A percentile compares a stretch with the other conserved stretches of the same genome.
These are phyloP conservation scores for Cephalotrichum gorgonifer DNA, from an alignment of 2,329 filamentous ascomycete genomes.

Conservation along the genomic window DNA sequence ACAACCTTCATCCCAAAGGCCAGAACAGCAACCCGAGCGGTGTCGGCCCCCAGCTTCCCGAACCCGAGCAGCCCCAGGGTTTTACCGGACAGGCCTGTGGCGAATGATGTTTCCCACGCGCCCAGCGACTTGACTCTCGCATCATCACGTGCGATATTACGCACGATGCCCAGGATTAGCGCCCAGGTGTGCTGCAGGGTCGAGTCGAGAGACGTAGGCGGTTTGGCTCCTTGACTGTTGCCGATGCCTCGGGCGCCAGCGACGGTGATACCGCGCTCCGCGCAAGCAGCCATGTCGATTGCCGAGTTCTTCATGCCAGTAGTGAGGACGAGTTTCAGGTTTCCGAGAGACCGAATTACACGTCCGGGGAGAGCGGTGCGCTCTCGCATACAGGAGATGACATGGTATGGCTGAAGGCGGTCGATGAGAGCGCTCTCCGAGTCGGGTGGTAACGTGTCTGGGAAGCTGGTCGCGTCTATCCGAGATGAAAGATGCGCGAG, in stretches of 20 bases:
- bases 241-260: constrained; percentile 39
- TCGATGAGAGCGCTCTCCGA: too few relatives aligned
- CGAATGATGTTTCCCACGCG: constrained; percentile 60
- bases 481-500: too few relatives aligned
- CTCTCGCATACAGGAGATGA: constrained; percentile 62
- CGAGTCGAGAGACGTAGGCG: constrained; percentile 30
- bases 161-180: constrained; percentile 55
- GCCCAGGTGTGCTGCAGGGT: constrained; percentile 63
- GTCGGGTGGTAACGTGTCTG: too few relatives aligned
- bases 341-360: constrained; percentile 56
- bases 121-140: constrained; percentile 54
- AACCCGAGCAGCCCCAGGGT: constrained; percentile 64
- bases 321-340: constrained; percentile 65
- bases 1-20: constrained; percentile 70
- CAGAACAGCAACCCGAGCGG: constrained; percentile 55
- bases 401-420: constrained; percentile 41
- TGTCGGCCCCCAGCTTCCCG: constrained; percentile 58
- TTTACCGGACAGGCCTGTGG: constrained; percentile 56
- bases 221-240: constrained; percentile 17
- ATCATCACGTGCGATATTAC: constrained; percentile 62
- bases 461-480: too few relatives aligned
- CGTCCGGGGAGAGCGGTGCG: constrained; percentile 63
- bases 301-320: constrained; percentile 60
- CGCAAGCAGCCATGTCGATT: constrained; percentile 55
- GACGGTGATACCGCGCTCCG: constrained; percentile 50